Conservation (phyloP, 257 asterid species). For the Eustoma russellianum region DNA sequence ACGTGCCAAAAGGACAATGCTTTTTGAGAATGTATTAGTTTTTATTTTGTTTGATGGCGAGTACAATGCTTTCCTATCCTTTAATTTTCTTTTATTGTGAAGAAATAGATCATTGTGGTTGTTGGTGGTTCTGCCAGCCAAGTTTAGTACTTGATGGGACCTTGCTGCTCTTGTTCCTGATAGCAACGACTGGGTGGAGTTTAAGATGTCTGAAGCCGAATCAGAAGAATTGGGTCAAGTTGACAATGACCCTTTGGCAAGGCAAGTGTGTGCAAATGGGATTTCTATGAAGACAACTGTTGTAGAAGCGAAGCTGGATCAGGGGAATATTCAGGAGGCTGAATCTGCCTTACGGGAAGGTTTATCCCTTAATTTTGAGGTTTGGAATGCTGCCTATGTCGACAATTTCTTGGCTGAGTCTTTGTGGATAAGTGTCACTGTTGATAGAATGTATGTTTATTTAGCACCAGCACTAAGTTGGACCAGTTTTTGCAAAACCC, state of each 20-base stretch:
- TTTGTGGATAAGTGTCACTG: no score
- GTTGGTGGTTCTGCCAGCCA: not conserved
- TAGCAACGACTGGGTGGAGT: constrained; percentile 22
- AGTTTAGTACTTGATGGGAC: constrained; percentile 10
- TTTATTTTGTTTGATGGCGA: not conserved
- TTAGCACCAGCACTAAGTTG: no score
- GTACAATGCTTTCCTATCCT: no score
- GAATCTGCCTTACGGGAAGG: constrained; percentile 93
- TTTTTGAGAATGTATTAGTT: not conserved
- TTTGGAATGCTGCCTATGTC: constrained; percentile 17
- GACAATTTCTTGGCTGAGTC: no score
- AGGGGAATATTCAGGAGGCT: constrained; percentile 93
- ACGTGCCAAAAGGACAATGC: not conserved
- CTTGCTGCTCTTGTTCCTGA: constrained; percentile 24
- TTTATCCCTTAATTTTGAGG: constrained; percentile 91
- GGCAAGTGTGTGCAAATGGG: constrained; percentile 80
- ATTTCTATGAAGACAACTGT: constrained; percentile 52
- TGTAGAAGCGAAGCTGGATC: constrained; percentile 90
- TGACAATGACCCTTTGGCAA: constrained; percentile 41
- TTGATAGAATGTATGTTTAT: no score
- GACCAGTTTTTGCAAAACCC: no score
- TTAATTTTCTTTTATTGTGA: no score
- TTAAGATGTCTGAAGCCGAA: constrained; percentile 66
- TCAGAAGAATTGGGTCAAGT: constrained; percentile 29
- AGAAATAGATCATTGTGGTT: not conserved